phyloP scores from a whole-genome alignment of 306 rosid genomes.

The Vigna nakashimae region DNA sequence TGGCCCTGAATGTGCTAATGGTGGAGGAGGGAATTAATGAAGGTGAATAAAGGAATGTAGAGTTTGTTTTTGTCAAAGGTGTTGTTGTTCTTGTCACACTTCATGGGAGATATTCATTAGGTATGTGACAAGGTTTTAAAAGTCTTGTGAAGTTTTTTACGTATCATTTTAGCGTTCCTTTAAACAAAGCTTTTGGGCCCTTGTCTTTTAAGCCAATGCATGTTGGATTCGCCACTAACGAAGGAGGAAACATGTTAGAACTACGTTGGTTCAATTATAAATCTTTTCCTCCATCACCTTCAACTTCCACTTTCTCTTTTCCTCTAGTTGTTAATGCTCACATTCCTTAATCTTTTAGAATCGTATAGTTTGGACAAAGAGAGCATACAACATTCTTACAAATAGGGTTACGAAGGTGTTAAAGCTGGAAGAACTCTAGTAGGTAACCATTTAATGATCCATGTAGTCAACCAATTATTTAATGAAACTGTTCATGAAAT shows the following conservation, averaged over 20 bases:
- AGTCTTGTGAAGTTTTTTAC: neutral
- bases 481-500: no score
- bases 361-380: slow-evolving; percentile 65
- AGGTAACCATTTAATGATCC: no score
- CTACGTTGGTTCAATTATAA: slow-evolving; percentile 88
- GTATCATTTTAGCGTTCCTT: neutral
- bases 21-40: no score
- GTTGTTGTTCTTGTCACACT: slow-evolving; percentile 84
- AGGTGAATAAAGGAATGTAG: no score
- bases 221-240: slow-evolving; percentile 74
- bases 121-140: slow-evolving; percentile 42
- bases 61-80: slow-evolving; percentile 45
- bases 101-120: slow-evolving; percentile 95
- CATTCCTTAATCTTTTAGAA: slow-evolving; percentile 26
- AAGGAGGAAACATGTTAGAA: slow-evolving; percentile 84
- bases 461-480: no score
- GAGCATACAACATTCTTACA: no score
- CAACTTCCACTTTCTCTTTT: neutral
- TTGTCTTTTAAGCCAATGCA: slow-evolving; percentile 77
- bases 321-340: slow-evolving; percentile 14
- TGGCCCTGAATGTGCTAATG: no score
- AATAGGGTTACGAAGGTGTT: no score
- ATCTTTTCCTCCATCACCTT: slow-evolving; percentile 56
- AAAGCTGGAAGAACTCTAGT: no score
- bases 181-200: neutral